A percentile compares a stretch with the other conserved stretches of the same genome.
Conservation (phyloP, 2,329 filamentous ascomycete genomes). For the Grosmannia huntii region DNA sequence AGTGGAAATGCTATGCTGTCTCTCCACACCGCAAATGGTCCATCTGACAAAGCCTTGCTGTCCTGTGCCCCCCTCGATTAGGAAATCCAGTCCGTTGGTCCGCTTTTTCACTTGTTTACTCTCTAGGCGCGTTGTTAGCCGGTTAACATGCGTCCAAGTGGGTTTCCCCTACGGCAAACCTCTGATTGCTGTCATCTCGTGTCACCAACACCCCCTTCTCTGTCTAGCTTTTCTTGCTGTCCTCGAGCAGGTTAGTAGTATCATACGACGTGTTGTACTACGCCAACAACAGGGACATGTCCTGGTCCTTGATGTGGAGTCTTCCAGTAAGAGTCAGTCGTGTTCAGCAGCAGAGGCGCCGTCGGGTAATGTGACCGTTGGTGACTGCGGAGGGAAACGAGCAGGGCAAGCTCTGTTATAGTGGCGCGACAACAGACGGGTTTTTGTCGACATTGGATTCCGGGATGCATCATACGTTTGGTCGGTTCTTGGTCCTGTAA, state of each 20-base stretch:
- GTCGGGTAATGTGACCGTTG: conserved; percentile 1
- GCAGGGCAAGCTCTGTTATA: not conserved
- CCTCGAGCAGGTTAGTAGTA: not conserved
- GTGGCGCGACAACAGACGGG: too few relatives aligned
- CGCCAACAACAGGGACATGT: too few relatives aligned
- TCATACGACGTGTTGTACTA: not conserved
- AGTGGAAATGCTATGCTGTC: too few relatives aligned
- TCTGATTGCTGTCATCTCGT: not conserved
- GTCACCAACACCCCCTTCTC: not conserved
- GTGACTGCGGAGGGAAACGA: not conserved
- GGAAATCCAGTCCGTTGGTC: not conserved
- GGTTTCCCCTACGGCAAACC: not conserved
- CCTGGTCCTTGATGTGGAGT: too few relatives aligned
- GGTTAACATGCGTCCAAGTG: not conserved
- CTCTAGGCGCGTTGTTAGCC: not conserved
- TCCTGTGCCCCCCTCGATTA: not conserved
- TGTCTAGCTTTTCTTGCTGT: not conserved
- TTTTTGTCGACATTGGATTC: too few relatives aligned
- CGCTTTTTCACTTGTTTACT: not conserved
- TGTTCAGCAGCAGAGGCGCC: not conserved
- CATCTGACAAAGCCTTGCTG: not conserved
- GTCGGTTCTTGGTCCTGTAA: not conserved
- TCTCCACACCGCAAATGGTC: not conserved
- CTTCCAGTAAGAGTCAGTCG: not conserved
- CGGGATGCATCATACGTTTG: not conserved